Evolutionary conservation across 805 yeast species (phyloP).

Genomic region (Tanozyma kutaoensis): DNA sequence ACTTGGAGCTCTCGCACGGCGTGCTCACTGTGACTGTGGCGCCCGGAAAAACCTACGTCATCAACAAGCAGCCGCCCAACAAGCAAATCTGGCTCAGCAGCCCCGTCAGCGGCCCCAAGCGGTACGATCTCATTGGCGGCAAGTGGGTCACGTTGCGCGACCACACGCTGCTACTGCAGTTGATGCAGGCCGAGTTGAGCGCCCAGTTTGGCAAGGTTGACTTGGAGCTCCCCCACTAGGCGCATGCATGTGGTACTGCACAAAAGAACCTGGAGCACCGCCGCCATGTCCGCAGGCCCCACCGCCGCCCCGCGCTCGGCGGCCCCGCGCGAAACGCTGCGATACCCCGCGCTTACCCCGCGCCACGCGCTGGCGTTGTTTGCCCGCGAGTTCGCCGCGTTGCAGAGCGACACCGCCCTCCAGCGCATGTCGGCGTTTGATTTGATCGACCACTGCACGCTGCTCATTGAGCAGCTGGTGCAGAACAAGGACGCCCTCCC

Average conservation of each 20-base stretch:
- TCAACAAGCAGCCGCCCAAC: constrained; percentile 96
- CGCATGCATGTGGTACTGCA: too few species aligned
- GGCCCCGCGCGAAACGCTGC: too few species aligned
- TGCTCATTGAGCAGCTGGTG: constrained; percentile 20
- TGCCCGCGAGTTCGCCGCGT: too few species aligned
- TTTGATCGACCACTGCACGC: constrained; percentile 25
- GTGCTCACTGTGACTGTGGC: constrained; percentile 67
- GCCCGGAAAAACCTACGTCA: constrained; percentile 71
- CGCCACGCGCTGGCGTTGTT: too few species aligned
- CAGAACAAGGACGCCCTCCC: constrained; percentile 8
- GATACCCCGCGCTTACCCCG: too few species aligned
- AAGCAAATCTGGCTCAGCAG: constrained; percentile 93
- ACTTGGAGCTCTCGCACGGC: constrained; percentile 74
- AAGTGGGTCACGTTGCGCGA: constrained; percentile 78
- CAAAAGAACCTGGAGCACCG: too few species aligned
- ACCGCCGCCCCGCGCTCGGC: too few species aligned
- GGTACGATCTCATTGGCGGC: constrained; percentile 52
- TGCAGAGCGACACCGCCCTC: too few species aligned
- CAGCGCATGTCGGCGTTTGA: constrained; percentile 23
- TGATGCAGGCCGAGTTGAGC: constrained; percentile 19
- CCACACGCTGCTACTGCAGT: constrained; percentile 17
- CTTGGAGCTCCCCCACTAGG: too few species aligned
- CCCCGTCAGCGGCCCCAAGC: constrained; percentile 87
- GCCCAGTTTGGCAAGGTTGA: constrained; percentile 11
- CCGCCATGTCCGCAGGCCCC: too few species aligned